These are phyloP conservation scores for Odontarrhena argentea DNA, from an alignment of 345 rosid genomes.

Conservation along the genomic window DNA sequence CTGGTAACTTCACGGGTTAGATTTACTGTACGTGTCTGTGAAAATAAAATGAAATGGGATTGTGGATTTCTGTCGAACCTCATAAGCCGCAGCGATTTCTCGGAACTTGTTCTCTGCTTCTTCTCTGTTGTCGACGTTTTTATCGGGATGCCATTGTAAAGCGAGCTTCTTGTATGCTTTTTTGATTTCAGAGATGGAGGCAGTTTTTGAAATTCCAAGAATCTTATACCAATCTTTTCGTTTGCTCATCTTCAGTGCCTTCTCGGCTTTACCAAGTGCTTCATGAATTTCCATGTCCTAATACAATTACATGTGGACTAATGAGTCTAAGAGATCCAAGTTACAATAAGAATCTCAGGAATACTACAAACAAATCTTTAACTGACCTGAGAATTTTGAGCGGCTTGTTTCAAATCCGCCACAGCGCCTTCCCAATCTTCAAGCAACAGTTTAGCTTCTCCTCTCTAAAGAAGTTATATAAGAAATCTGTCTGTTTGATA, in stretches of 20 bases:
- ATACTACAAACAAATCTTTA: conserved; percentile 5
- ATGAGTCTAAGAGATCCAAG: conserved; percentile 19
- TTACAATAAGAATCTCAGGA: not conserved
- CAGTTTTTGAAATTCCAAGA: conserved; percentile 78
- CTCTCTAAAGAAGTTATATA: conserved; percentile 57
- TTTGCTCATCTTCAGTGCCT: conserved; percentile 94
- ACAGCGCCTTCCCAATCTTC: conserved; percentile 99
- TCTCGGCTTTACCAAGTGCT: conserved; percentile 84
- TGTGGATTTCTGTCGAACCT: conserved; percentile 49
- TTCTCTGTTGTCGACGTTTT: conserved; percentile 89
- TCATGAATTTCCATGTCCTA: conserved; percentile 87
- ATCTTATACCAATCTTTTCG: conserved; percentile 97
- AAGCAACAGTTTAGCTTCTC: conserved; percentile 87
- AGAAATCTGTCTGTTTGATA: conserved; percentile 11
- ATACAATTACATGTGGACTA: conserved; percentile 18
- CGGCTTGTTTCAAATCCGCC: conserved; percentile 81
- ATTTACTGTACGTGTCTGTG: conserved; percentile 4
- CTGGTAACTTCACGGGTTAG: conserved; percentile 42
- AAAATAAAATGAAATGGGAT: conserved; percentile 1
- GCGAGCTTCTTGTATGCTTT: conserved; percentile 96
- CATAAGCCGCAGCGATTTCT: conserved; percentile 97
- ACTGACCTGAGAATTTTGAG: conserved; percentile 85
- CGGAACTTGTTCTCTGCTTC: conserved; percentile 90
- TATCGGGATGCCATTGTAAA: conserved; percentile 98
- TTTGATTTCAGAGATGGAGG: conserved; percentile 83